phyloP scores from a whole-genome alignment of 306 rosid genomes.

The Aeschynomene evenia region DNA sequence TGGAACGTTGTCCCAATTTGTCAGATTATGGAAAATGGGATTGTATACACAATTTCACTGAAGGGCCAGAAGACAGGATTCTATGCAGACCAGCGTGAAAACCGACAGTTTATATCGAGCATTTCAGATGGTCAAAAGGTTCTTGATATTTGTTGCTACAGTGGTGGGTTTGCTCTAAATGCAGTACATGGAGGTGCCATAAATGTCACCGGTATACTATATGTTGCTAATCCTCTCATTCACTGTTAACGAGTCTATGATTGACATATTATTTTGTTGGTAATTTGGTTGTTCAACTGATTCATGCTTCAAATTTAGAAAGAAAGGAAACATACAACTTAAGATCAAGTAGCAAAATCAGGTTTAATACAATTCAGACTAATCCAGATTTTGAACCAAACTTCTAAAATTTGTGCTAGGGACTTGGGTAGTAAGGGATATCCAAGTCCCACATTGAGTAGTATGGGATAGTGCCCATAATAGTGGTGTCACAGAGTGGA shows the following conservation, averaged over 20 bases:
- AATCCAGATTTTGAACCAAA: not conserved
- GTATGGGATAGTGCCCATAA: not conserved
- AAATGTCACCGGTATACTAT: constrained; percentile 70
- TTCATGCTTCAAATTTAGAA: constrained; percentile 12
- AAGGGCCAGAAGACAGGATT: constrained; percentile 97
- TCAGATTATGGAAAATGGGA: constrained; percentile 77
- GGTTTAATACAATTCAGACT: not conserved
- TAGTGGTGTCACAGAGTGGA: not conserved
- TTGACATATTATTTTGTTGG: not conserved
- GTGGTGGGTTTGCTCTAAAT: constrained; percentile 91
- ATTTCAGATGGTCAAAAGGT: constrained; percentile 70
- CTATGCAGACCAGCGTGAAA: constrained; percentile 94
- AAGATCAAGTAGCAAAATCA: not conserved
- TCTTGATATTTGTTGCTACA: constrained; percentile 93
- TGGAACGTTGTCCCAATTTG: constrained; percentile 20
- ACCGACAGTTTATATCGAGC: constrained; percentile 74
- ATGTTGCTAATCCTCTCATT: not conserved
- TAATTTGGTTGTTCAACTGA: constrained; percentile 18
- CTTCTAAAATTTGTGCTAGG: not conserved
- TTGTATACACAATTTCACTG: constrained; percentile 70
- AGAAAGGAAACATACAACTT: constrained; percentile 14
- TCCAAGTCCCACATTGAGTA: too few relatives aligned
- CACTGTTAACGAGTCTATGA: constrained; percentile 2
- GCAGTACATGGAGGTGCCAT: constrained; percentile 75
- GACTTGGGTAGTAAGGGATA: too few relatives aligned